Percentiles rank a stretch among this genome's conserved stretches.
Conservation (phyloP, 352 stramenopile genomes). For the Thraustotheca clavata region DNA sequence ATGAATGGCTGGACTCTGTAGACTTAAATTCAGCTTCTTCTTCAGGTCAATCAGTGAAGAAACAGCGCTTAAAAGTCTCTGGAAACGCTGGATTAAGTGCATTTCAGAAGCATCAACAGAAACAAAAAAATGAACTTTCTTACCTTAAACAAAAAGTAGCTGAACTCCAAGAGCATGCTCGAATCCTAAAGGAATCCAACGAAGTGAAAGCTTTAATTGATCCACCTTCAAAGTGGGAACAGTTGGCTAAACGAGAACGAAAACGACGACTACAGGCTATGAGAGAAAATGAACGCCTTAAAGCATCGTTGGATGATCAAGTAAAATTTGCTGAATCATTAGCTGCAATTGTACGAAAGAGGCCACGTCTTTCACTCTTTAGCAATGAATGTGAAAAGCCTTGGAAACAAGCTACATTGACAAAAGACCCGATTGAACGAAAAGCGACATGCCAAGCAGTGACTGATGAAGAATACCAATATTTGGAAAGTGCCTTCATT, state of each 20-base stretch:
- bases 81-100: no score
- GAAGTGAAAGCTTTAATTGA: neutral
- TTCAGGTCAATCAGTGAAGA: neutral
- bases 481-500: neutral
- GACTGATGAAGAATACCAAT: neutral
- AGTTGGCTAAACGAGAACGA: neutral
- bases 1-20: neutral
- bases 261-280: neutral
- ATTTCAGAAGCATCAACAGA: neutral
- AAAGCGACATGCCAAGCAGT: neutral
- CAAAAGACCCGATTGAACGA: no score
- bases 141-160: neutral
- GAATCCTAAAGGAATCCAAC: neutral
- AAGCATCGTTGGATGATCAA: neutral
- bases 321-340: conserved; percentile 4
- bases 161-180: neutral
- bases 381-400: neutral
- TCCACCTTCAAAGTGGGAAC: neutral
- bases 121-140: neutral
- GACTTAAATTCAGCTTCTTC: neutral
- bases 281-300: neutral
- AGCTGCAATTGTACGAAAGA: neutral
- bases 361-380: conserved; percentile 1
- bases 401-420: neutral
- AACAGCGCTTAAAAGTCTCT: no score